Conservation (phyloP, 2,329 filamentous ascomycete species). For the Trichoderma koningiopsis region DNA sequence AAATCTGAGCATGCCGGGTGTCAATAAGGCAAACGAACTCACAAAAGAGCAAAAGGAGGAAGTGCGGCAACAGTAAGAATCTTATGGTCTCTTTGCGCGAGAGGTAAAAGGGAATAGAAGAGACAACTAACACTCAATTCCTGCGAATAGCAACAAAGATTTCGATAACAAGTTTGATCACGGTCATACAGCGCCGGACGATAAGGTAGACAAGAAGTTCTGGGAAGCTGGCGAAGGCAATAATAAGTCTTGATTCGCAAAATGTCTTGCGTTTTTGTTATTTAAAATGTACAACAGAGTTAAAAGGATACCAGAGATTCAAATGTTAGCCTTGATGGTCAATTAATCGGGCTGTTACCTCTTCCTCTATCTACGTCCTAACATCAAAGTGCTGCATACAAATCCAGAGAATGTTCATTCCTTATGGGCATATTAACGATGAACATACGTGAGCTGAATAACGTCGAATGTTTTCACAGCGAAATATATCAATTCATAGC, state of each 20-base stretch:
- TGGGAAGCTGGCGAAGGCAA: slow-evolving; percentile 41
- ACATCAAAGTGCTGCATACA: no score
- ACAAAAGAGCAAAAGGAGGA: slow-evolving; percentile 57
- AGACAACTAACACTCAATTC: not conserved
- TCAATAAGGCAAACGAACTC: slow-evolving; percentile 37
- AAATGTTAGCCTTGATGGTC: not conserved
- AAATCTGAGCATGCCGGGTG: slow-evolving; percentile 49
- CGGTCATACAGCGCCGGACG: slow-evolving; percentile 43
- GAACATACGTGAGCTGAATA: not conserved
- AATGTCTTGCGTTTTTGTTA: not conserved
- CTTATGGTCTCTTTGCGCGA: no score
- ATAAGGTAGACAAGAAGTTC: slow-evolving; percentile 59
- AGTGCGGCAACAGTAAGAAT: slow-evolving; percentile 52
- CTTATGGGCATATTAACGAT: not conserved
- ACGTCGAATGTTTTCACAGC: no score
- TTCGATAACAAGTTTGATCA: slow-evolving; percentile 58
- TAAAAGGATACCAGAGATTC: not conserved
- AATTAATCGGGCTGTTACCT: no score
- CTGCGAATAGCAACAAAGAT: slow-evolving; percentile 48
- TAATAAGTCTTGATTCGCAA: not conserved
- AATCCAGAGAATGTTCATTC: not conserved
- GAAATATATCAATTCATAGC: not conserved
- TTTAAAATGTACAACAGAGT: not conserved
- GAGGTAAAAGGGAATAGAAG: no score
- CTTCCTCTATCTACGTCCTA: not conserved